Conservation (phyloP, 129 eudicot species). For the Tanacetum coccineum region DNA sequence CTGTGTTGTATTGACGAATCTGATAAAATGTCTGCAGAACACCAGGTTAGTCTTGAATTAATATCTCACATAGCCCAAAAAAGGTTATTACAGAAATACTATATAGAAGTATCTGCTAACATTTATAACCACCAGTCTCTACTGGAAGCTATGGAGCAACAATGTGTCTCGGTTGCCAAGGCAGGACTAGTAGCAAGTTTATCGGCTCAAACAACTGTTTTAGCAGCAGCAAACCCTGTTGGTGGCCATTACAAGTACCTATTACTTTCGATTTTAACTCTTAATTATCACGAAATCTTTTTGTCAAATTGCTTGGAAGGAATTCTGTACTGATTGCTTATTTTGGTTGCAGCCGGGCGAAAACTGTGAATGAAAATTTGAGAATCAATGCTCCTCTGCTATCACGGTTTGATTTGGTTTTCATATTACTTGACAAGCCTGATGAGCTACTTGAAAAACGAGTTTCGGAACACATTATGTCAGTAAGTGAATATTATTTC, state of each 20-base stretch:
- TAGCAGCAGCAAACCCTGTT: slow-evolving; percentile 99
- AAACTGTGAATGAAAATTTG: slow-evolving; percentile 95
- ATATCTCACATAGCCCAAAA: slow-evolving; percentile 8
- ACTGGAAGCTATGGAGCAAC: slow-evolving; percentile 99
- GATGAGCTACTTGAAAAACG: slow-evolving; percentile 79
- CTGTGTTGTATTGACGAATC: slow-evolving; percentile 93
- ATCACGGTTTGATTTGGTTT: slow-evolving; percentile 93
- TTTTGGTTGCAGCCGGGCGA: slow-evolving; percentile 78
- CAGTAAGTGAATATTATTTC: slow-evolving; percentile 52
- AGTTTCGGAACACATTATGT: slow-evolving; percentile 95
- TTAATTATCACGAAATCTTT: slow-evolving; percentile 5
- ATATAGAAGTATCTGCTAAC: slow-evolving; percentile 16
- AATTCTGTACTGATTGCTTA: slow-evolving; percentile 5
- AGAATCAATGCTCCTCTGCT: slow-evolving; percentile 82
- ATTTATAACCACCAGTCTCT: slow-evolving; percentile 47
- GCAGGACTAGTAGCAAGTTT: slow-evolving; percentile 98
- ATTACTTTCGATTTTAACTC: background rate
- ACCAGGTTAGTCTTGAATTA: slow-evolving; percentile 57
- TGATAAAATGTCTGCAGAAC: slow-evolving; percentile 96
- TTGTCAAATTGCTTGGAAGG: slow-evolving; percentile 1
- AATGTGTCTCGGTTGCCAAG: slow-evolving; percentile 97
- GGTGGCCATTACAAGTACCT: slow-evolving; percentile 97
- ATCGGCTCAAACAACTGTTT: slow-evolving; percentile 95
- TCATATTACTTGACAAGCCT: slow-evolving; percentile 93
- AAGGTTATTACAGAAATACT: background rate